These are phyloP conservation scores for Citrullus amarus DNA, from an alignment of 306 rosid genomes.

Conservation along the genomic window DNA sequence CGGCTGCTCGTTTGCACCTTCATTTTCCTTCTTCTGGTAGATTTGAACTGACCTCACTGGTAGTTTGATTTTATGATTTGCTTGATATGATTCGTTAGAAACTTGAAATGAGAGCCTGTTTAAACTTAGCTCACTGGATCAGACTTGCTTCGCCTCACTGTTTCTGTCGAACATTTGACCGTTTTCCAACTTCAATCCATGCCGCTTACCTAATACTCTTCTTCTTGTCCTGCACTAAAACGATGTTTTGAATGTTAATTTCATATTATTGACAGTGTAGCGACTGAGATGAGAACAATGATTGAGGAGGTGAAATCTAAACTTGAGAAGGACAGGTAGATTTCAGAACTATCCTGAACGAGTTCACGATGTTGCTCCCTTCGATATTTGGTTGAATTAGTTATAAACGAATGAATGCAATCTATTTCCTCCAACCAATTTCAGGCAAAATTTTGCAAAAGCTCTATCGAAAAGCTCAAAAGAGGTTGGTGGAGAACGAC, in stretches of 20 bases:
- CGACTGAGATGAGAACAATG: constrained; percentile 53
- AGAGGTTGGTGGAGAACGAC: constrained; percentile 47
- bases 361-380: not conserved
- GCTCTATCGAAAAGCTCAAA: constrained; percentile 88
- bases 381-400: not conserved
- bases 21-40: not conserved
- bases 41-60: not conserved
- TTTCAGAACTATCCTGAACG: not conserved
- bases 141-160: not conserved
- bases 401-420: not conserved
- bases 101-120: not conserved
- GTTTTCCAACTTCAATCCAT: not conserved
- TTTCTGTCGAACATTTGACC: not conserved
- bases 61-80: not conserved
- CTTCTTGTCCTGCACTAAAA: not conserved
- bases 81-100: not conserved
- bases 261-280: constrained; percentile 49
- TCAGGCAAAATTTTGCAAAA: constrained; percentile 79
- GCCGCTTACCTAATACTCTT: not conserved
- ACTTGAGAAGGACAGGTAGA: constrained; percentile 87
- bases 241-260: not conserved
- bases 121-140: not conserved
- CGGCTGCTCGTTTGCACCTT: not conserved
- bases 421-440: constrained; percentile 1
- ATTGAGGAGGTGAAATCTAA: constrained; percentile 66